A percentile compares a stretch with the other conserved stretches of the same genome.
phyloP scores from a whole-genome alignment of 2,329 filamentous ascomycete species.

The Alternaria angustiovoidea region DNA sequence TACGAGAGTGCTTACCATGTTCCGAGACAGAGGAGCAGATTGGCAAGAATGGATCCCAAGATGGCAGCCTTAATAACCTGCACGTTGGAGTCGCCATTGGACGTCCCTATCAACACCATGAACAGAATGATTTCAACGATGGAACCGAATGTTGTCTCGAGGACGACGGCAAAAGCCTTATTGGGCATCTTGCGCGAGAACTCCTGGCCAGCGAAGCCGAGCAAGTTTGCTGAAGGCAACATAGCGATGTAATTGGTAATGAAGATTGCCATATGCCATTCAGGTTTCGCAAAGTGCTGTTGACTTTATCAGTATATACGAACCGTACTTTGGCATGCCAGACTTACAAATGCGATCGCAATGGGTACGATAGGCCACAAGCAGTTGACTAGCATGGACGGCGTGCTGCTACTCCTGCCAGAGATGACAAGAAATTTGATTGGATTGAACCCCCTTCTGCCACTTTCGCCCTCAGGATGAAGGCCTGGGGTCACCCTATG shows the following conservation, averaged over 20 bases:
- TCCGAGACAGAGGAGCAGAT: conserved; percentile 80
- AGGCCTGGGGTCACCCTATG: conserved; percentile 55
- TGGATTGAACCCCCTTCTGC: conserved; percentile 71
- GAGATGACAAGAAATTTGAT: conserved; percentile 69
- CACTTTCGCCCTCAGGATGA: conserved; percentile 70
- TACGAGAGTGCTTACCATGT: conserved; percentile 58
- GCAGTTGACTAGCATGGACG: conserved; percentile 72
- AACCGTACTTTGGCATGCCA: neutral
- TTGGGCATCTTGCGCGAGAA: conserved; percentile 74
- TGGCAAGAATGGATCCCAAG: conserved; percentile 82
- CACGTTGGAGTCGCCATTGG: conserved; percentile 52
- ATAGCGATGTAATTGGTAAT: conserved; percentile 77
- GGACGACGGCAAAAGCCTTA: conserved; percentile 72
- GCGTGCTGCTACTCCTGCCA: conserved; percentile 68
- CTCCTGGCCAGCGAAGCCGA: conserved; percentile 78
- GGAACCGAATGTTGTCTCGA: conserved; percentile 70
- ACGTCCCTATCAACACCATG: conserved; percentile 72
- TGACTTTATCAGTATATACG: conserved; percentile 10
- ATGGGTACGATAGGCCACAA: conserved; percentile 79
- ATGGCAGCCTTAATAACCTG: conserved; percentile 85
- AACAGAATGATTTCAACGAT: conserved; percentile 85
- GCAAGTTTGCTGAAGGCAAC: conserved; percentile 77
- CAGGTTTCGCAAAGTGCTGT: conserved; percentile 61
- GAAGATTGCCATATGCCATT: conserved; percentile 71
- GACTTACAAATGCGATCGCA: conserved; percentile 68